A percentile compares a stretch with the other conserved stretches of the same genome.
phyloP scores from a whole-genome alignment of 345 rosid genomes.

The Cardamine occulta region DNA sequence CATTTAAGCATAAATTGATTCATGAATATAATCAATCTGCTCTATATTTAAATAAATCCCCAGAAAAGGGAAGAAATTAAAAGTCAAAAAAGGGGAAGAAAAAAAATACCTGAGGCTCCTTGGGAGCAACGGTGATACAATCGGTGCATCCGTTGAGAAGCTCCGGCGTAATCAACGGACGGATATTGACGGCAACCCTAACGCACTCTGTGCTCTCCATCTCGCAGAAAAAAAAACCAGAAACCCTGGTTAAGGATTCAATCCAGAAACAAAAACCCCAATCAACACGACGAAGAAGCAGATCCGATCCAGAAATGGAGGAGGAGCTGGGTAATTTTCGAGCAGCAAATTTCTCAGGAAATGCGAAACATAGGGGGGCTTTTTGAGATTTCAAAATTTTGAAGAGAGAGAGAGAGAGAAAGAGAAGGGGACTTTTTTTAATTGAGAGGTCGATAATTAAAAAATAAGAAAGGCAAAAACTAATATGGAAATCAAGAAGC shows the following conservation, averaged over 20 bases:
- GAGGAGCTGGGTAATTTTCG: conserved; percentile 13
- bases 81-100: background rate
- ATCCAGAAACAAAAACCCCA: conserved; percentile 19
- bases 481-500: conserved; percentile 28
- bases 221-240: conserved; percentile 19
- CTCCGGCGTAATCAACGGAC: conserved; percentile 88
- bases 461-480: conserved; percentile 17
- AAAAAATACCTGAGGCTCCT: conserved; percentile 80
- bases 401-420: conserved; percentile 21
- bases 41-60: background rate
- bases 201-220: conserved; percentile 77
- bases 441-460: conserved; percentile 38
- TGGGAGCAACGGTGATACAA: conserved; percentile 80
- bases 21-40: background rate
- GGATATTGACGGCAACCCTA: conserved; percentile 83
- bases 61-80: background rate
- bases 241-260: conserved; percentile 1
- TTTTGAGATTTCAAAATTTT: conserved; percentile 39
- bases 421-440: background rate
- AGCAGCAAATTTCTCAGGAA: conserved; percentile 23
- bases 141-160: conserved; percentile 86
- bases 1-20: background rate
- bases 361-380: conserved; percentile 20
- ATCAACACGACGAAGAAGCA: background rate
- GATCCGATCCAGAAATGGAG: conserved; percentile 17